These are phyloP conservation scores for Hanseniaspora hatyaiensis DNA, from an alignment of 805 yeast species.

Conservation along the genomic window DNA sequence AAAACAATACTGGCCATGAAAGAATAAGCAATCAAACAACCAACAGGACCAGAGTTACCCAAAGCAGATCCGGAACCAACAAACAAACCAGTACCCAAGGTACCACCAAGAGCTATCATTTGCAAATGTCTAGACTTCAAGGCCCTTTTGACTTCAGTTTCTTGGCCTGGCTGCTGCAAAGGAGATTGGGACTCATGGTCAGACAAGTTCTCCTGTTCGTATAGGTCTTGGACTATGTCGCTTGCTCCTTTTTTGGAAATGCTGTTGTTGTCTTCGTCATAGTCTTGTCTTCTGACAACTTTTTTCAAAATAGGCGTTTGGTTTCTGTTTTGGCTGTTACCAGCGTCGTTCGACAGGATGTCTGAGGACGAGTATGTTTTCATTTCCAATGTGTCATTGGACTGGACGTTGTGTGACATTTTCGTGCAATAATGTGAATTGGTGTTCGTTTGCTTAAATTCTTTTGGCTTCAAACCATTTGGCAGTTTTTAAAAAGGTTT, in stretches of 20 bases:
- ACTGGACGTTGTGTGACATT: conserved; percentile 2
- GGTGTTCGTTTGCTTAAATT: too few relatives aligned
- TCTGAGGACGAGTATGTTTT: conserved; percentile 1
- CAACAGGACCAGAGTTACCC: conserved; percentile 54
- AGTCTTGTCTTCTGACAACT: conserved; percentile 12
- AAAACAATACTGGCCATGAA: conserved; percentile 57
- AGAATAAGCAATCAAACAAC: conserved; percentile 49
- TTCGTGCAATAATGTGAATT: background rate
- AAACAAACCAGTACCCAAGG: conserved; percentile 69
- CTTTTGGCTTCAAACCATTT: background rate
- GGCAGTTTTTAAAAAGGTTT: too few relatives aligned
- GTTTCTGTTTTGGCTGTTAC: background rate
- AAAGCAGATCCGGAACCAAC: conserved; percentile 51
- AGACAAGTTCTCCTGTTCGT: conserved; percentile 7
- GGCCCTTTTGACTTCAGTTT: conserved; percentile 43
- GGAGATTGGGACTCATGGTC: conserved; percentile 18
- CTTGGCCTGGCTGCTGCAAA: conserved; percentile 23
- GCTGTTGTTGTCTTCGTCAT: background rate
- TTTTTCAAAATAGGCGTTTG: conserved; percentile 1
- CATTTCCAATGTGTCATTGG: conserved; percentile 13
- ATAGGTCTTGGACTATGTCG: background rate
- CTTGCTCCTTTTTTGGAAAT: background rate
- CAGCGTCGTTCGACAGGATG: background rate
- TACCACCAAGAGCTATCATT: conserved; percentile 71
- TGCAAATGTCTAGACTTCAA: conserved; percentile 57